phyloP scores from a whole-genome alignment of 768 basidiomycete genomes.

The Tricholoma sp. region DNA sequence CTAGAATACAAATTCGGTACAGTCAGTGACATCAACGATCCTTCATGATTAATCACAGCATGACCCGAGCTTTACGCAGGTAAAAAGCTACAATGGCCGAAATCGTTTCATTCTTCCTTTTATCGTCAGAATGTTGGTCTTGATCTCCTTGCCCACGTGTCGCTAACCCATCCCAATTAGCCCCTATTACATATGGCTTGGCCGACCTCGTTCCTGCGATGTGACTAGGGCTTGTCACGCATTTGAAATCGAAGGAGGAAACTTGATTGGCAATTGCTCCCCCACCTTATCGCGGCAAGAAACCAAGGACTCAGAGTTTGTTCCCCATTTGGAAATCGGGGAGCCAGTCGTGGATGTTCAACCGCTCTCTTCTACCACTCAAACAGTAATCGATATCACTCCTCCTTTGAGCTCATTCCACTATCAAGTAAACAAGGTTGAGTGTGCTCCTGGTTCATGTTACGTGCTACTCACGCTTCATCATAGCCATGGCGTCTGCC shows the following conservation, averaged over 20 bases:
- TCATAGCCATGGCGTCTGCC: conserved; percentile 60
- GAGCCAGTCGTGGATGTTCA: conserved; percentile 27
- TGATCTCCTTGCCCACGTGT: background rate
- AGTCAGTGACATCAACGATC: conserved; percentile 25
- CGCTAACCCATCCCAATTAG: conserved; percentile 20
- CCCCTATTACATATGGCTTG: conserved; percentile 75
- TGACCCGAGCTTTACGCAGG: conserved; percentile 18
- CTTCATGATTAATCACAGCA: background rate
- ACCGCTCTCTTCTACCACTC: conserved; percentile 14
- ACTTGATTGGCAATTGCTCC: conserved; percentile 47
- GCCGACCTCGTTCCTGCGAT: conserved; percentile 58
- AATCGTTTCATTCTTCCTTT: conserved; percentile 67
- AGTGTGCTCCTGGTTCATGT: conserved; percentile 6
- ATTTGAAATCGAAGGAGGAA: conserved; percentile 62
- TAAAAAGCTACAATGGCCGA: conserved; percentile 68
- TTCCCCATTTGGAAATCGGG: conserved; percentile 39
- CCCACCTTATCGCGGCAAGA: conserved; percentile 27
- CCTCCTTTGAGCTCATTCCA: conserved; percentile 59
- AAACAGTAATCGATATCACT: conserved; percentile 39
- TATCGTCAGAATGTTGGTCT: conserved; percentile 52
- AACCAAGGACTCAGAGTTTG: conserved; percentile 28
- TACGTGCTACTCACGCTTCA: conserved; percentile 2
- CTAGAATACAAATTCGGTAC: conserved; percentile 79
- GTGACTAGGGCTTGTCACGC: conserved; percentile 51
- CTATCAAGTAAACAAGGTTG: conserved; percentile 49